Evolutionary conservation across 192 early-diverging fungal species (phyloP).

Genomic region (Rhizophagus sp.): DNA sequence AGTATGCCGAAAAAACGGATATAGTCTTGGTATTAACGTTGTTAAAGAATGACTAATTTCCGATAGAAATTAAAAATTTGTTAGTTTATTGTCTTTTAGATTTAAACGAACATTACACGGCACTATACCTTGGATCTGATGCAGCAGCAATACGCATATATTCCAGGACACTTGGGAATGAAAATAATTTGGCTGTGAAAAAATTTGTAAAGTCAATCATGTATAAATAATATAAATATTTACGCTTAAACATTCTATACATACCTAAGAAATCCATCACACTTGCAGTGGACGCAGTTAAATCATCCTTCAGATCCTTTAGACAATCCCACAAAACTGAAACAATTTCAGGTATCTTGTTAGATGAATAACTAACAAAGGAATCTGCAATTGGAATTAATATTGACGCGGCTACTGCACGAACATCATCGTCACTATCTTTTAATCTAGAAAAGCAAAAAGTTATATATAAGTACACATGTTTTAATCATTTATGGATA

Average conservation of each 20-base stretch:
- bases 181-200: slow-evolving; percentile 67
- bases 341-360: slow-evolving; percentile 74
- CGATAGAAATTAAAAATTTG: not conserved
- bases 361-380: slow-evolving; percentile 67
- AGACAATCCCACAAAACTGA: slow-evolving; percentile 85
- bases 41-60: slow-evolving; percentile 52
- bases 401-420: slow-evolving; percentile 87
- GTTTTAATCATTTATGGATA: no score
- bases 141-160: slow-evolving; percentile 40
- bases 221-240: not conserved
- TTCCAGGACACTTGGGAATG: slow-evolving; percentile 56
- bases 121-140: slow-evolving; percentile 37
- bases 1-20: slow-evolving; percentile 94
- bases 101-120: no score
- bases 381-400: slow-evolving; percentile 83
- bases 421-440: slow-evolving; percentile 93
- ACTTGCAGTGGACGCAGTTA: slow-evolving; percentile 87
- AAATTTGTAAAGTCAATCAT: not conserved
- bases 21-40: slow-evolving; percentile 80
- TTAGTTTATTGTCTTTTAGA: not conserved
- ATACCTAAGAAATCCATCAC: slow-evolving; percentile 85
- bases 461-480: not conserved
- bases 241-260: not conserved
- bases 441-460: slow-evolving; percentile 45
- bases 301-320: slow-evolving; percentile 85